Evolutionary conservation across 805 yeast genomes (phyloP), one percentile per base, ranked within the genome.

Genomic region (Zygosaccharomyces bailii): DNA sequence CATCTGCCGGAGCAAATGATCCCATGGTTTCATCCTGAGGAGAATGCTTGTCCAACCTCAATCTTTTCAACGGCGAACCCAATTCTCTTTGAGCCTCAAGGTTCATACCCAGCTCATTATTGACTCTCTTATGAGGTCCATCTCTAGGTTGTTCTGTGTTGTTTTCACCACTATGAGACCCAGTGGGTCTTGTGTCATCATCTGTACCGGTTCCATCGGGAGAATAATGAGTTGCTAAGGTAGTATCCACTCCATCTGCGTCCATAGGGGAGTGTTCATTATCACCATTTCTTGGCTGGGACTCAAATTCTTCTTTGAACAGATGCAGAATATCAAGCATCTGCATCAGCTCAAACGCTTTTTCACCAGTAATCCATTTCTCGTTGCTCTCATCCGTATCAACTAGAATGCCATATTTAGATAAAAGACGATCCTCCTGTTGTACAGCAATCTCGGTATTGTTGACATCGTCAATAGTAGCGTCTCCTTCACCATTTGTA

Each of bases 301-400:
- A 29, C 16, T 42, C 52, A 30, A 58, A 53, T 19, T 43, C 48
- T 6, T 47, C 53, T 21, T 49, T 44, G 23, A 57, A 60, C 29
- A 50, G 20, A 17, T 51, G 49, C 8, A 42, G 45, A 8, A 60
- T 6, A n/a, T 51, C 43, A 14, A 59, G 41, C 39, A 49, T 32
- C n/a, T 51, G 47, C 34, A 59, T 34, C 19, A 60, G 23, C 24
- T 57, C 52, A 16, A 39, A 39, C 3, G 62, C 58, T 42, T 61
- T 60, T 5, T 54, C 61, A 4, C 51, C 43, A 7, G 61, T 55
- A 23, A 61, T 60, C 67, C 66, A 61, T 49, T 56, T 54, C 11
- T 52, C 50, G 9, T 60, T 63, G 14, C 47, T 52, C 6, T 46
- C 46, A 42, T 58, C 59, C 6, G 61, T 58, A 17, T 59, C 63